Base-by-base conservation (phyloP, 2,329 filamentous ascomycete genomes). In the Calonectria crousiana region DNA sequence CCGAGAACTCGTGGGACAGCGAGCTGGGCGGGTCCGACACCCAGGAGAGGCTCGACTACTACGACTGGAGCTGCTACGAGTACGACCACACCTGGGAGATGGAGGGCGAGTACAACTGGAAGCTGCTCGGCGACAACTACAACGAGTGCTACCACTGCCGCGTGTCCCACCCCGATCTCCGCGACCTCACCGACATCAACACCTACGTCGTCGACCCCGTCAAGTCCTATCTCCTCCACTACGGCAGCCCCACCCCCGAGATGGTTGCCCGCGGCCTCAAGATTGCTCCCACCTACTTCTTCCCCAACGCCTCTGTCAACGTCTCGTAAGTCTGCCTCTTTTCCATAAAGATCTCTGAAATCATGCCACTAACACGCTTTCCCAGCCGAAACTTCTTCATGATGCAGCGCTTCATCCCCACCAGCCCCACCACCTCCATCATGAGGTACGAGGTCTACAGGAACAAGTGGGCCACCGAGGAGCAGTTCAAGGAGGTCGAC, bases 141-240 rank as follows among this genome's bases (percentile, higher is more conserved):
- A 93, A 93, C 79, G 91, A 91, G 79, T 92, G 90, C 80, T 92
- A 92, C 78, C 90, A 92, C 84, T 92, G 90, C 84, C 86, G 88
- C 44, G 89, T 88, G 0, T 88, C 90, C 0, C 90, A 92, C 76
- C 89, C 91, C 1, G 89, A 90, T 74, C 88, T 92, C 56, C 85
- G 88, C 4, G 84, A 85, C 36, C 85, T 92, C n/a, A 86, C 89
- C 53, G 88, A 92, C 74, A 86, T 92, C 51, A 86, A 87, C 67
- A 87, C 87, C 10, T 92, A 92, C 82, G 82, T 84, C 41, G 88
- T 90, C 32, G 38, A 56, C 32, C 70, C 70, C 18, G 64, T 67
- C 23, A 72, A 72, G 32, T 72, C 70, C 23, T 72, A 67, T 18
- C 70, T 72, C 6, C 49, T 72, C 32, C 70, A 72, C 64, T 72